Percentiles rank a stretch among this genome's conserved stretches.
Evolutionary conservation across 2,329 filamentous ascomycete species (phyloP).

Genomic region (Calonectria pseudoreteaudii): DNA sequence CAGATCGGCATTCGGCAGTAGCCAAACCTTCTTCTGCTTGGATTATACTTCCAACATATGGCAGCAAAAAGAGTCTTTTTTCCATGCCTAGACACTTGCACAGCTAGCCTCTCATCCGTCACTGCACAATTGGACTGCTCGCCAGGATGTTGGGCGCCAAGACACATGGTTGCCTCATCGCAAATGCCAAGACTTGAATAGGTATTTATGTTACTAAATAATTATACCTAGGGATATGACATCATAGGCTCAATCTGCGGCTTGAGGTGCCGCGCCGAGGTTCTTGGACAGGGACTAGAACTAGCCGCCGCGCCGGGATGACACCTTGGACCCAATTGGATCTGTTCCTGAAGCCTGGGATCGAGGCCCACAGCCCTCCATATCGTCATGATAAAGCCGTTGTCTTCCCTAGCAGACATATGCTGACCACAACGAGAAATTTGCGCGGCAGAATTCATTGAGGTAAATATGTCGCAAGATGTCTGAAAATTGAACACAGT

Average conservation of each 20-base stretch:
- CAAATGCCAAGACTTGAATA: background rate
- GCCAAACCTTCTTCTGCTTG: background rate
- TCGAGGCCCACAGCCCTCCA: background rate
- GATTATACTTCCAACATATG: background rate
- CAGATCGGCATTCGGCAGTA: background rate
- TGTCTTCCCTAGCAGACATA: background rate
- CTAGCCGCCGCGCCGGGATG: background rate
- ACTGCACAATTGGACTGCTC: background rate
- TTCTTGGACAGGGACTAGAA: background rate
- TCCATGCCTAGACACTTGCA: too few species aligned
- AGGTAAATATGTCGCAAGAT: background rate
- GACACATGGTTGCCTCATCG: background rate
- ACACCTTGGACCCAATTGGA: background rate
- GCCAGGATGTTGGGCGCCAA: background rate
- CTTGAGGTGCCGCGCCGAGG: slow-evolving; percentile 2
- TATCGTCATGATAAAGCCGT: background rate
- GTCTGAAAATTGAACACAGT: background rate
- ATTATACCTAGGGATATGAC: background rate
- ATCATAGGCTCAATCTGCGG: slow-evolving; percentile 4
- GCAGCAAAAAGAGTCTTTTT: background rate
- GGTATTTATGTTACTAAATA: background rate
- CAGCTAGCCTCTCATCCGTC: background rate
- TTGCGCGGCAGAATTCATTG: background rate
- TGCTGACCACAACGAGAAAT: background rate
- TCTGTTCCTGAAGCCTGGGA: background rate